phyloP scores from a whole-genome alignment of 2,329 filamentous ascomycete species.

The Microascus cirrosus region DNA sequence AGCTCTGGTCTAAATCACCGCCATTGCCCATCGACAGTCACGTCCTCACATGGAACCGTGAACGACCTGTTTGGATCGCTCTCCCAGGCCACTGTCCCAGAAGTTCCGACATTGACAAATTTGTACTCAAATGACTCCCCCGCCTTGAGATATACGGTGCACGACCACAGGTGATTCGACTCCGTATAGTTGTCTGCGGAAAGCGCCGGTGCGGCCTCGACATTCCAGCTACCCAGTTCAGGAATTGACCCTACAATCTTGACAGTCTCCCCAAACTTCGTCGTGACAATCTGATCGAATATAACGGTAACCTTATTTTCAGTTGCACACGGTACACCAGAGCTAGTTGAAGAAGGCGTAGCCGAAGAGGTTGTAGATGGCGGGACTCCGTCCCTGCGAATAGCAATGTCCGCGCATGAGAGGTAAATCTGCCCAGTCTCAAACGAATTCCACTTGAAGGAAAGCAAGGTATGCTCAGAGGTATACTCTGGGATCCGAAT shows the following conservation, averaged over 20 bases:
- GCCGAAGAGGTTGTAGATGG: background rate
- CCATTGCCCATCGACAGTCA: background rate
- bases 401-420: slow-evolving; percentile 40
- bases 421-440: slow-evolving; percentile 43
- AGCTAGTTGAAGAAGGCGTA: background rate
- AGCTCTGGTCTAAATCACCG: background rate
- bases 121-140: slow-evolving; percentile 48
- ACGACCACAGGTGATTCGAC: slow-evolving; percentile 41
- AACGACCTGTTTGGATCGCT: slow-evolving; percentile 33
- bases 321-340: background rate
- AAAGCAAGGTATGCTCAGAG: slow-evolving; percentile 37
- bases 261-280: slow-evolving; percentile 35
- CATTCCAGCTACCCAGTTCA: slow-evolving; percentile 19
- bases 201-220: slow-evolving; percentile 32
- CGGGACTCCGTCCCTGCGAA: slow-evolving; percentile 12
- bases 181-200: slow-evolving; percentile 39
- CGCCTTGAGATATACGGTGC: slow-evolving; percentile 35
- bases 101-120: slow-evolving; percentile 41
- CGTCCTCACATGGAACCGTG: slow-evolving; percentile 9
- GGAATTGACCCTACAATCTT: slow-evolving; percentile 29
- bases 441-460: slow-evolving; percentile 42
- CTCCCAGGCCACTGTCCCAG: slow-evolving; percentile 45
- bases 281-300: slow-evolving; percentile 29
- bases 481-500: slow-evolving; percentile 33
- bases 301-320: slow-evolving; percentile 21